Conservation (phyloP, 176 grass and related monocot species). For the Areca catechu region DNA sequence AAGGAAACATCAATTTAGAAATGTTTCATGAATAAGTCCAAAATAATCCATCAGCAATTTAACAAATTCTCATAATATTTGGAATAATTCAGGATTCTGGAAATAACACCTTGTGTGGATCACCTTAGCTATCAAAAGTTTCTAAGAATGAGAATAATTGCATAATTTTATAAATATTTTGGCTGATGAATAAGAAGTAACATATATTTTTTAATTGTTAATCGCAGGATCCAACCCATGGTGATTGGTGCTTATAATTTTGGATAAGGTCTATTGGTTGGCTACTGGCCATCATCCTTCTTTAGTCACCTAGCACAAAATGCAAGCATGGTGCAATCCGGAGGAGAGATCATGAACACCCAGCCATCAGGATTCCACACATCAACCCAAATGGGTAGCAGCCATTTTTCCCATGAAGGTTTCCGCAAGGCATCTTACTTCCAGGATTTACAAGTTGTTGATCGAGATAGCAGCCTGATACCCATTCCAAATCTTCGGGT, state of each 20-base stretch:
- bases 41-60: too few species aligned
- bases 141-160: too few species aligned
- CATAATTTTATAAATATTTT: too few species aligned
- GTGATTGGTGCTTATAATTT: conserved; percentile 78
- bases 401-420: conserved; percentile 54
- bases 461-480: conserved; percentile 85
- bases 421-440: conserved; percentile 75
- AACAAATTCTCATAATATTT: too few species aligned
- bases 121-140: too few species aligned
- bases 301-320: conserved; percentile 73
- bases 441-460: conserved; percentile 71
- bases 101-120: too few species aligned
- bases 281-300: conserved; percentile 82
- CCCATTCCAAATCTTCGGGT: conserved; percentile 43
- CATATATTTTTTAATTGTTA: too few species aligned
- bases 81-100: too few species aligned
- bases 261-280: conserved; percentile 44
- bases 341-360: conserved; percentile 68
- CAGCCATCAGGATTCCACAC: conserved; percentile 47
- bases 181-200: too few species aligned
- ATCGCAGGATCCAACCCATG: conserved; percentile 69
- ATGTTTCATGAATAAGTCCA: too few species aligned
- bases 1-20: too few species aligned
- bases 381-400: conserved; percentile 85
- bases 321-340: conserved; percentile 85